These are phyloP conservation scores for Lineolata rhizophorae DNA, from an alignment of 495 filamentous ascomycete species.

Conservation along the genomic window DNA sequence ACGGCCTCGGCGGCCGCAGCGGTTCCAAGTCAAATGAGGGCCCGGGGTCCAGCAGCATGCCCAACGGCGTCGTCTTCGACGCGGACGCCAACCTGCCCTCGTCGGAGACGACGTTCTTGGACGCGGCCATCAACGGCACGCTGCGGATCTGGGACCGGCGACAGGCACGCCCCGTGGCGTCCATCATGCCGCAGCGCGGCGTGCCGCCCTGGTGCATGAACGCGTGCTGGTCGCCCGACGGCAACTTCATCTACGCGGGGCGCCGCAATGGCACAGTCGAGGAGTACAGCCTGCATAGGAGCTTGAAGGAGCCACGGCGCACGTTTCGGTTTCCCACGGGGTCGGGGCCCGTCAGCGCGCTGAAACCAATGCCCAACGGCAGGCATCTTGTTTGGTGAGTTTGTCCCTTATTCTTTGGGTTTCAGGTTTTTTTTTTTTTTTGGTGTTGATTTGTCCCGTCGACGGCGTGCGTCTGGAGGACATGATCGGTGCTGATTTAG, in stretches of 20 bases:
- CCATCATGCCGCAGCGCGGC: slow-evolving; percentile 43
- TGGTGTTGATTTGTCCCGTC: too few relatives aligned
- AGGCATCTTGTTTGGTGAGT: slow-evolving; percentile 73
- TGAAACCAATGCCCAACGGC: slow-evolving; percentile 82
- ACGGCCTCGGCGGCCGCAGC: too few relatives aligned
- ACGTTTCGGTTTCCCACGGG: slow-evolving; percentile 77
- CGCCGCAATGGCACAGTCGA: slow-evolving; percentile 87
- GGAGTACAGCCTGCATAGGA: slow-evolving; percentile 77
- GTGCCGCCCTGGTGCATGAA: slow-evolving; percentile 95
- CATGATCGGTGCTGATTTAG: too few relatives aligned
- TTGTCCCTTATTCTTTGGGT: background rate
- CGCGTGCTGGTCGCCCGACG: slow-evolving; percentile 91
- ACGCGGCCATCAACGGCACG: slow-evolving; percentile 69
- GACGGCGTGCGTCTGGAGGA: too few relatives aligned
- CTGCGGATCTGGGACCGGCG: slow-evolving; percentile 85
- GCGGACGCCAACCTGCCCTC: slow-evolving; percentile 14
- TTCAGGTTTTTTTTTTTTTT: background rate
- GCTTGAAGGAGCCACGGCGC: slow-evolving; percentile 49
- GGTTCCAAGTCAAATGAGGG: too few relatives aligned
- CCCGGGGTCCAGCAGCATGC: too few relatives aligned
- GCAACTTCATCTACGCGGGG: slow-evolving; percentile 87
- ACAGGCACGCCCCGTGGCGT: slow-evolving; percentile 50
- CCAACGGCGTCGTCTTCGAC: too few relatives aligned
- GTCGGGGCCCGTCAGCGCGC: slow-evolving; percentile 68
- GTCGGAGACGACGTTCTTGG: slow-evolving; percentile 58